These are phyloP conservation scores for Cenococcum geophilum DNA, from an alignment of 495 filamentous ascomycete species.

Conservation along the genomic window DNA sequence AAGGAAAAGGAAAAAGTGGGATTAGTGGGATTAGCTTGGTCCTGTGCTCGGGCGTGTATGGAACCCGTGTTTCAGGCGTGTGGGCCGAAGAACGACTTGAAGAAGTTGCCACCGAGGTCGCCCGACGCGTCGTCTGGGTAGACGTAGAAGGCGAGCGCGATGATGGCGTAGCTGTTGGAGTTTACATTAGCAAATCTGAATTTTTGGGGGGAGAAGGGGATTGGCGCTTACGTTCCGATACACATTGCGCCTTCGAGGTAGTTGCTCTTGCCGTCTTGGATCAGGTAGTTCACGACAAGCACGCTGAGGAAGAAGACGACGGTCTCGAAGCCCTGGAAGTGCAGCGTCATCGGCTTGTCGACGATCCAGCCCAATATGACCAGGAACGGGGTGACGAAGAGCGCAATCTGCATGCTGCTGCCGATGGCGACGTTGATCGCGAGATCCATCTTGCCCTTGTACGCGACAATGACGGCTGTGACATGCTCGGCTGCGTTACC, in stretches of 20 bases:
- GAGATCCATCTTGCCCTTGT: slow-evolving; percentile 96
- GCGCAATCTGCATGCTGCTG: slow-evolving; percentile 87
- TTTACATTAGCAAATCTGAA: slow-evolving; percentile 10
- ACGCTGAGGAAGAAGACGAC: slow-evolving; percentile 88
- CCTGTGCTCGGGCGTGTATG: background rate
- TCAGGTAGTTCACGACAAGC: slow-evolving; percentile 84
- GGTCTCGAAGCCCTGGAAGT: slow-evolving; percentile 90
- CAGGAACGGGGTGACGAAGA: slow-evolving; percentile 84
- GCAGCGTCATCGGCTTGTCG: slow-evolving; percentile 75
- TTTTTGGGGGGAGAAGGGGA: slow-evolving; percentile 6
- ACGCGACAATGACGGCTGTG: slow-evolving; percentile 84
- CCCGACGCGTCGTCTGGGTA: slow-evolving; percentile 61
- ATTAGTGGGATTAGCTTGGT: too few relatives aligned
- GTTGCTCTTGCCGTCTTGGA: slow-evolving; percentile 91
- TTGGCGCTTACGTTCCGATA: slow-evolving; percentile 58
- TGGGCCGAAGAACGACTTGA: slow-evolving; percentile 11
- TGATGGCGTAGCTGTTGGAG: slow-evolving; percentile 71
- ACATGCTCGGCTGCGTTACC: slow-evolving; percentile 98
- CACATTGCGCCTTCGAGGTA: slow-evolving; percentile 94
- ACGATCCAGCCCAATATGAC: slow-evolving; percentile 92
- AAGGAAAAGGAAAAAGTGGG: too few relatives aligned
- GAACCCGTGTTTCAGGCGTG: background rate
- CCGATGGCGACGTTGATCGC: slow-evolving; percentile 93
- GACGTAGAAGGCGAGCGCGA: slow-evolving; percentile 83
- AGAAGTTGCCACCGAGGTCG: slow-evolving; percentile 18